phyloP scores from a whole-genome alignment of 164 flowering plant genomes.

The Amborella trichopoda region DNA sequence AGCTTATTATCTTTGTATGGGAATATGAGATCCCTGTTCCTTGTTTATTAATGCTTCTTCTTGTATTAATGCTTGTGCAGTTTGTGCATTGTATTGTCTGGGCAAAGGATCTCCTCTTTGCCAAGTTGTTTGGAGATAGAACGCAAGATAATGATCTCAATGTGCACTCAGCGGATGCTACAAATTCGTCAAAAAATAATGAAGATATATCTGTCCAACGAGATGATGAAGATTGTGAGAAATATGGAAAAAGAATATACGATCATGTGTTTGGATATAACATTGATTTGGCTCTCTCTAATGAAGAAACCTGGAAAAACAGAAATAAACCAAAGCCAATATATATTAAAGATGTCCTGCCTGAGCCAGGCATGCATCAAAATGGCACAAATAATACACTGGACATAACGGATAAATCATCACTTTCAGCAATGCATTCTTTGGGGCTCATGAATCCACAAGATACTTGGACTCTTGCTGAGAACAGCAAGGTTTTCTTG shows the following conservation, averaged over 20 bases:
- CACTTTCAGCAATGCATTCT: constrained; percentile 75
- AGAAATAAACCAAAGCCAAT: constrained; percentile 80
- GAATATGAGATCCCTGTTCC: too few species aligned
- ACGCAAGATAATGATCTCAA: constrained; percentile 91
- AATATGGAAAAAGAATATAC: constrained; percentile 77
- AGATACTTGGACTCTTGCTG: constrained; percentile 79
- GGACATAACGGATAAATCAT: constrained; percentile 18
- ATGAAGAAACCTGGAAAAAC: constrained; percentile 92
- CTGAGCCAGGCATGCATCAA: constrained; percentile 20
- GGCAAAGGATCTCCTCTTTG: constrained; percentile 98
- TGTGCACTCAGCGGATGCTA: constrained; percentile 62
- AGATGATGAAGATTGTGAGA: constrained; percentile 57
- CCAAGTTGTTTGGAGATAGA: constrained; percentile 88
- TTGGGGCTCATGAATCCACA: constrained; percentile 86
- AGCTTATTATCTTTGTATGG: too few species aligned
- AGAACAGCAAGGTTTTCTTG: constrained; percentile 66
- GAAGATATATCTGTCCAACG: constrained; percentile 75
- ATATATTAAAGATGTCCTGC: constrained; percentile 48
- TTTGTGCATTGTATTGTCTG: constrained; percentile 98
- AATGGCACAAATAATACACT: constrained; percentile 46
- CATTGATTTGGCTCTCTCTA: constrained; percentile 78
- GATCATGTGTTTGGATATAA: constrained; percentile 98
- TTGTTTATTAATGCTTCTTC: too few species aligned
- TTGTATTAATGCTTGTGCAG: constrained; percentile 36
- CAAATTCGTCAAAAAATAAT: constrained; percentile 44